These are phyloP conservation scores for Fusarium avenaceum DNA, from an alignment of 2,329 filamentous ascomycete genomes.

Conservation along the genomic window DNA sequence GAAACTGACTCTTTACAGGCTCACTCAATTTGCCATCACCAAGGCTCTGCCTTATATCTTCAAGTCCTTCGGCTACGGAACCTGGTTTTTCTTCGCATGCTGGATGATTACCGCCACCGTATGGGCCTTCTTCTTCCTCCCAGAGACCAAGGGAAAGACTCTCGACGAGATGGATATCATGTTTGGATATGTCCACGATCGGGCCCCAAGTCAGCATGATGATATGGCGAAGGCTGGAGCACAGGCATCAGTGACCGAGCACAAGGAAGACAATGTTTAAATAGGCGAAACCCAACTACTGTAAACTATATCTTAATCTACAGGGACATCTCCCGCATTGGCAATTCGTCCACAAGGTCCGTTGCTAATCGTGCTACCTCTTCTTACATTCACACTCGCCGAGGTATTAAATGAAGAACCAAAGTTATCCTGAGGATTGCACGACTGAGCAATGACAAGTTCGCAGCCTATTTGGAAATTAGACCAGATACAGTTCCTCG, in stretches of 20 bases:
- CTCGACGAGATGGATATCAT: slow-evolving; percentile 65
- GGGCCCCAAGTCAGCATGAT: slow-evolving; percentile 27
- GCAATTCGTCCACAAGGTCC: not conserved
- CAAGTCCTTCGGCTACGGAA: slow-evolving; percentile 61
- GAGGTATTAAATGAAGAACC: slow-evolving; percentile 5
- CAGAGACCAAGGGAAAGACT: slow-evolving; percentile 68
- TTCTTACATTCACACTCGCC: not conserved
- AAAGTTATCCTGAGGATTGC: not conserved
- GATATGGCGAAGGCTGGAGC: slow-evolving; percentile 35
- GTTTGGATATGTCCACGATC: slow-evolving; percentile 48
- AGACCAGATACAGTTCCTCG: slow-evolving; percentile 13
- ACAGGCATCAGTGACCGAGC: slow-evolving; percentile 38
- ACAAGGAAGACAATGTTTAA: slow-evolving; percentile 41
- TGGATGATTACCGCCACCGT: slow-evolving; percentile 63
- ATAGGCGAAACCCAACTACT: not conserved
- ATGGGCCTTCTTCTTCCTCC: slow-evolving; percentile 66
- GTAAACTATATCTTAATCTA: not conserved
- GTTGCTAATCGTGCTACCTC: not conserved
- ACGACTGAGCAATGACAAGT: not conserved
- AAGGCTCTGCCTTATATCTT: slow-evolving; percentile 62
- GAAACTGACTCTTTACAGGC: slow-evolving; percentile 21
- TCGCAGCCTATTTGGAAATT: not conserved
- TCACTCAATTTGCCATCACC: slow-evolving; percentile 60
- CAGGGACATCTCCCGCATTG: not conserved
- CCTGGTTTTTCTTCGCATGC: slow-evolving; percentile 70